Base-by-base conservation (phyloP, 192 early-diverging fungal genomes). In the Phlyctochytrium planicorne region DNA sequence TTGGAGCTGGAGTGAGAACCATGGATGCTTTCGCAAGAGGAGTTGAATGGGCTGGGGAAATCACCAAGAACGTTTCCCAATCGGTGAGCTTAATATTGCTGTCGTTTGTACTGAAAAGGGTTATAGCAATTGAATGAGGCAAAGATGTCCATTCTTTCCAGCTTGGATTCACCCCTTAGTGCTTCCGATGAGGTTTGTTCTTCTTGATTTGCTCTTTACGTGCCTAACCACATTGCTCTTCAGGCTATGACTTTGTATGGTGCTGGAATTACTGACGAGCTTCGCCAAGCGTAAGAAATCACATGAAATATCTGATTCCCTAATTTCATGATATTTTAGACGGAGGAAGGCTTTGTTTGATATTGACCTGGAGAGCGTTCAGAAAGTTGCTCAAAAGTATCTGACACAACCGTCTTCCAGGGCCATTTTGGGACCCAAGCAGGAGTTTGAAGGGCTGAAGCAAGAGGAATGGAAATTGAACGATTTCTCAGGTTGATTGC, bases 111-210 rank as follows among this genome's bases (percentile, higher is more conserved):
- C 2, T 77, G n/a, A 14, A 24, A 24, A 62, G 34, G n/a, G 30
- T 81, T 34, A 61, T 59, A 87, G 67, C 92, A 97, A 72, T 70
- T 97, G 78, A 85, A 82, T 32, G 95, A 98, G 77, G 93, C 95
- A 24, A 98, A 98, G 73, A 68, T 98, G 30, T 90, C 91, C 1
- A 80, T 94, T 29, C 93, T 98, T 80, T 88, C 91, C 53, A 69
- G 80, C n/a, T 69, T 96, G 34, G 95, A 98, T 78, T 67, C 86
- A 0, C 96, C 96, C 4, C 67, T 93, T 23, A 91, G 90, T 63
- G 93, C 91, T 0, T 81, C 87, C 30, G 84, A 88, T 40, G 95
- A 98, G 62, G 73, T 63, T 29, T 73, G 24, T 1, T 71, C 1
- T 50, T 12, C 20, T 50, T 47, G 67, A 34, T 0, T n/a, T 0